Evolutionary conservation across 2,329 filamentous ascomycete species (phyloP), one percentile per base, ranked within the genome.

Genomic region (Scytalidium lignicola): DNA sequence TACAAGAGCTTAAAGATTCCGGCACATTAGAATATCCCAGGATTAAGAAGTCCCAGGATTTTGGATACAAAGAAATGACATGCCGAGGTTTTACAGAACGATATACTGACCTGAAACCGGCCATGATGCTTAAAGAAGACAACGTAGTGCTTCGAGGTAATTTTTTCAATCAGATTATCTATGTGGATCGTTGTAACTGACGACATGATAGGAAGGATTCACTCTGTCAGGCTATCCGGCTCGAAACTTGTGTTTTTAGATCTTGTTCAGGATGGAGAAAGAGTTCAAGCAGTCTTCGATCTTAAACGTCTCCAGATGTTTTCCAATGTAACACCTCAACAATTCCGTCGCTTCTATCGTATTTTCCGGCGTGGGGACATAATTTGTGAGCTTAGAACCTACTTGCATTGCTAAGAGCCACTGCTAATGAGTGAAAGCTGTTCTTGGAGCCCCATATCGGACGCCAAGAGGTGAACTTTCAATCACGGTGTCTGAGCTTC

Each of bases 191-290:
- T 43, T 52, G 15, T 37, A 13, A 48, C 56, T 61, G 49, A 57
- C 50, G 26, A 44, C 54, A 49, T 64, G 47, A 64, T 72, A 84
- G 89, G 90, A 67, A 89, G 90, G 64, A 76, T 96, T 55, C 75
- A 78, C 61, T 83, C 83, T 43, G 79, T 87, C 63, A 86, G 89
- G 54, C 74, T 80, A 43, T 78, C 82, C 48, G 85, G 91, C 57
- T 84, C 81, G 58, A 89, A 87, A 68, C 82, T 99, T 58, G 74
- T 90, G 55, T 99, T 99, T 67, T 67, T 96, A 57, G 87, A 93
- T 68, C 71, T 97, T 44, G 74, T 83, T 57, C 83, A 90, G 65
- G 82, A 89, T 63, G 85, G 83, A 50, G 71, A 82, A 57, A 80
- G 77, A 55, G 68, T 95, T 28, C 93, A 99, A 69, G 77, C 85